A percentile compares a stretch with the other conserved stretches of the same genome.
Conservation (phyloP, 169 alveolate genomes). For the Eimeria sp. region DNA sequence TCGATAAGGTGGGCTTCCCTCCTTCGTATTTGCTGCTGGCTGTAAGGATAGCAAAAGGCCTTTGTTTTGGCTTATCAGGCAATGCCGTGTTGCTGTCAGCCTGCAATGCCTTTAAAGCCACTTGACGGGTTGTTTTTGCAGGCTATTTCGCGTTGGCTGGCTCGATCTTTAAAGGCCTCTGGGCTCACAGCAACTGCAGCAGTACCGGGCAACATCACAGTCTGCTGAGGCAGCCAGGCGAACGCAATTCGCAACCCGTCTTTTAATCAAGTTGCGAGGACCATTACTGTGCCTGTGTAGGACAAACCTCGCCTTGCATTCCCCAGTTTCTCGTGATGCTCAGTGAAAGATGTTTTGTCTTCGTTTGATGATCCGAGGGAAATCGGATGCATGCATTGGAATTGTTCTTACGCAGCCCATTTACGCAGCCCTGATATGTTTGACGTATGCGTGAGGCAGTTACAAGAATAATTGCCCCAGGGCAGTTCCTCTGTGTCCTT, state of each 20-base stretch:
- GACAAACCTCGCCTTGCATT: neutral
- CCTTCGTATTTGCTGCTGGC: neutral
- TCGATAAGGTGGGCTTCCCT: constrained; percentile 39
- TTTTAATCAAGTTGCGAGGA: neutral
- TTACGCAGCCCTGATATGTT: neutral
- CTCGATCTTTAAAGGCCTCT: neutral
- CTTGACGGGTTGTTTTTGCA: neutral
- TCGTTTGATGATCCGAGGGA: neutral
- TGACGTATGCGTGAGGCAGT: neutral
- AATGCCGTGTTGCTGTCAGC: neutral
- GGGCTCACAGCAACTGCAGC: neutral
- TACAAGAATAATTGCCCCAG: neutral
- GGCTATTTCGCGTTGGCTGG: constrained; percentile 45
- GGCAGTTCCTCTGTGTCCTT: neutral
- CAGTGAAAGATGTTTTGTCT: neutral
- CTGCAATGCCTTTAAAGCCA: neutral
- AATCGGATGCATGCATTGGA: neutral
- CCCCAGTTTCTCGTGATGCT: neutral
- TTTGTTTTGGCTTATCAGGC: neutral
- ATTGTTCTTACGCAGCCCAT: neutral
- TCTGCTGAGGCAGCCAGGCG: neutral
- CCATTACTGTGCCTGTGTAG: neutral
- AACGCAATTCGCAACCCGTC: neutral
- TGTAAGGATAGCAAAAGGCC: neutral
- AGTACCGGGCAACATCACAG: neutral